A percentile compares a stretch with the other conserved stretches of the same genome.
Evolutionary conservation across 1,284 basidiomycete genomes (phyloP).

Genomic region (Stereum hirsutum): DNA sequence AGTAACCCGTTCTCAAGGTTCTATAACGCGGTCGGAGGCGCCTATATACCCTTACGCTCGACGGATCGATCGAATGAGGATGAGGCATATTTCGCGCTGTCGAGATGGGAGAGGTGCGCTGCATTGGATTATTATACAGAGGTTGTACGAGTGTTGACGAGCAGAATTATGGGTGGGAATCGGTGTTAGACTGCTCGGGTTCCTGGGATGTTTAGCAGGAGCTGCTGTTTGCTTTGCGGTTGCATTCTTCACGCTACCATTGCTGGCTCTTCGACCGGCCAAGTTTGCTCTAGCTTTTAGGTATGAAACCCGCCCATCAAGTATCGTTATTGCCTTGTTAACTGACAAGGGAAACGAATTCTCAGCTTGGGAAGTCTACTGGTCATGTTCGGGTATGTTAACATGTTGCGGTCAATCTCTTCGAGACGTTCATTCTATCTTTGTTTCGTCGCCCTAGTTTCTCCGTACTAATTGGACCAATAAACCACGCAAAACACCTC

Average conservation of each 20-base stretch:
- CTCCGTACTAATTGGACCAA: conserved; percentile 75
- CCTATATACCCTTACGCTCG: conserved; percentile 86
- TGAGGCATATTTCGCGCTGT: conserved; percentile 92
- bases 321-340: no score
- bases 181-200: conserved; percentile 73
- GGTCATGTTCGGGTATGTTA: conserved; percentile 77
- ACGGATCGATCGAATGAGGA: conserved; percentile 86
- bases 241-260: conserved; percentile 84
- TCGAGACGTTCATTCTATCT: conserved; percentile 14
- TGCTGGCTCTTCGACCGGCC: conserved; percentile 74
- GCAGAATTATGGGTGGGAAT: background rate
- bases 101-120: conserved; percentile 77
- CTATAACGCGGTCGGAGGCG: conserved; percentile 66
- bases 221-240: conserved; percentile 94
- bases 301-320: conserved; percentile 32
- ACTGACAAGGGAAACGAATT: no score
- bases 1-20: conserved; percentile 62
- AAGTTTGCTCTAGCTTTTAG: conserved; percentile 91
- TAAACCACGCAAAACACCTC: conserved; percentile 88
- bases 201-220: conserved; percentile 83
- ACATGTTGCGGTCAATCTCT: conserved; percentile 8
- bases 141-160: background rate
- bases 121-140: background rate
- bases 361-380: conserved; percentile 71
- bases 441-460: conserved; percentile 40